Evolutionary conservation across 2,329 filamentous ascomycete genomes (phyloP).

Genomic region (Ceratocystis cacaofunesta): DNA sequence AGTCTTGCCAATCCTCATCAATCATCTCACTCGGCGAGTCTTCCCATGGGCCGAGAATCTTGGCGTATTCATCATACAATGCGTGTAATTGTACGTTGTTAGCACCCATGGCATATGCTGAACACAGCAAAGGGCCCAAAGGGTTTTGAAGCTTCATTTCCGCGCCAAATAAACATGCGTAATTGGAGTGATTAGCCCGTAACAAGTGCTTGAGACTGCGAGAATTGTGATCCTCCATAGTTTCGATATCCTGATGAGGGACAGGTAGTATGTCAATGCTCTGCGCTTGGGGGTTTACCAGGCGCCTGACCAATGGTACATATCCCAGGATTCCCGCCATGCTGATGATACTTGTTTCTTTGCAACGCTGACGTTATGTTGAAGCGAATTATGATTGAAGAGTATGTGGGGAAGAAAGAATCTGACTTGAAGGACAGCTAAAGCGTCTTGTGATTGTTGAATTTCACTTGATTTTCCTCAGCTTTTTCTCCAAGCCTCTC

Average conservation of each 20-base stretch:
- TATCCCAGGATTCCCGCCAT: slow-evolving; percentile 12
- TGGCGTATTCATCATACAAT: slow-evolving; percentile 65
- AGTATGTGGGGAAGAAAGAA: not conserved
- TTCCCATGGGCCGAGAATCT: slow-evolving; percentile 61
- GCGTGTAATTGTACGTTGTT: slow-evolving; percentile 55
- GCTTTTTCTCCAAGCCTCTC: not conserved
- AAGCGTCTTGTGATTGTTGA: not conserved
- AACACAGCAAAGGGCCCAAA: slow-evolving; percentile 63
- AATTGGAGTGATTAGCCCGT: slow-evolving; percentile 80
- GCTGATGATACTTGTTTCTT: not conserved
- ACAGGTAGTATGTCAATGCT: slow-evolving; percentile 48
- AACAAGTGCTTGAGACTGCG: slow-evolving; percentile 80
- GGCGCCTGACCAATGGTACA: slow-evolving; percentile 7
- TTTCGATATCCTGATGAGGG: slow-evolving; percentile 65
- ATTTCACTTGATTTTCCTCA: not conserved
- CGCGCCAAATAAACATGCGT: slow-evolving; percentile 67
- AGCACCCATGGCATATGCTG: slow-evolving; percentile 74
- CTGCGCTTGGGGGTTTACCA: slow-evolving; percentile 2
- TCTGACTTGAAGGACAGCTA: not conserved
- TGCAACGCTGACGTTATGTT: not conserved
- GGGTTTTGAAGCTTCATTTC: slow-evolving; percentile 63
- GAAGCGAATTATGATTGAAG: not conserved
- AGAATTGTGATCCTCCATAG: slow-evolving; percentile 55
- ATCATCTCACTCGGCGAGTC: slow-evolving; percentile 75
- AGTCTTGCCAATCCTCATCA: slow-evolving; percentile 73